These are phyloP conservation scores for Lactarius sanguifluus DNA, from an alignment of 768 basidiomycete species.

Conservation along the genomic window DNA sequence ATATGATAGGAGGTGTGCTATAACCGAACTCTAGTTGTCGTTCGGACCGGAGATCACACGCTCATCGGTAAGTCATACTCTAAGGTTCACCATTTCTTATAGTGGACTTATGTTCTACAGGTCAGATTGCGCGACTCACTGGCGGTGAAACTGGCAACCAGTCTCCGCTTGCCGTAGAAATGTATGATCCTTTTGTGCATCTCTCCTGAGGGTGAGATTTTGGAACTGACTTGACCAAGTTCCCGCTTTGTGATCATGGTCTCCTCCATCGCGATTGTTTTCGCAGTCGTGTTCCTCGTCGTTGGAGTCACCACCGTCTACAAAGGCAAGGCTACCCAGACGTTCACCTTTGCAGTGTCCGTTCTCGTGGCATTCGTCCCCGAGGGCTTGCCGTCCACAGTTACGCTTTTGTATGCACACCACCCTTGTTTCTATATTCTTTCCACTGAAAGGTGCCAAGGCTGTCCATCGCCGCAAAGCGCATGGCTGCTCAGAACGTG, in stretches of 20 bases:
- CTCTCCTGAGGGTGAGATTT: not conserved
- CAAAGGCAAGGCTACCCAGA: constrained; percentile 57
- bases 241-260: constrained; percentile 61
- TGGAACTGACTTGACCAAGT: constrained; percentile 35
- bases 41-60: constrained; percentile 65
- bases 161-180: constrained; percentile 65
- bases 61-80: constrained; percentile 49
- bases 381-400: constrained; percentile 64
- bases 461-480: constrained; percentile 66
- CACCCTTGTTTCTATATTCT: not conserved
- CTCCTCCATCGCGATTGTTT: constrained; percentile 58
- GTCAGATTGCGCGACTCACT: constrained; percentile 67
- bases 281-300: constrained; percentile 62
- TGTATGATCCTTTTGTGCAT: constrained; percentile 41
- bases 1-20: constrained; percentile 1
- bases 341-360: constrained; percentile 62
- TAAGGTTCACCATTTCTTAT: not conserved
- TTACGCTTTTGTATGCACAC: constrained; percentile 50
- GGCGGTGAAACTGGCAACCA: constrained; percentile 63
- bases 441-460: constrained; percentile 23
- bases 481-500: constrained; percentile 70
- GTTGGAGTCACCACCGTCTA: constrained; percentile 67
- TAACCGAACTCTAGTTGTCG: constrained; percentile 48
- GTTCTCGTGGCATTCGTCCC: constrained; percentile 62
- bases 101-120: constrained; percentile 35